Percentiles rank a stretch among this genome's conserved stretches.
Conservation (phyloP, 176 grass and related monocot genomes). For the Phragmites australis region DNA sequence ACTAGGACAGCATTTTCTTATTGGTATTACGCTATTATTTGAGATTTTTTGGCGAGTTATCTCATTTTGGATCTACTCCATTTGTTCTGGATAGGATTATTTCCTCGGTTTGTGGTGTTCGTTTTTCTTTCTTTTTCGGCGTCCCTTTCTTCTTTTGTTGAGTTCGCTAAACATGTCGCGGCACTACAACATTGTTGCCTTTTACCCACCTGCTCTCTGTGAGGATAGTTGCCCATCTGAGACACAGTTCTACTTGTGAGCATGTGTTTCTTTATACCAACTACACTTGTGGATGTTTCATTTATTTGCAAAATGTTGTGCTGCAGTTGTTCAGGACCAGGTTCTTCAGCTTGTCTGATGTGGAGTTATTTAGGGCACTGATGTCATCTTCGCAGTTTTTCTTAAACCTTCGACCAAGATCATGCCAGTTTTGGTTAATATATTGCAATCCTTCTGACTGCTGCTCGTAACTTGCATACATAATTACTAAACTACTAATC, state of each 20-base stretch:
- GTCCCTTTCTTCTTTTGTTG: conserved; percentile 30
- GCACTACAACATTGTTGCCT: background rate
- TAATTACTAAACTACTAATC: background rate
- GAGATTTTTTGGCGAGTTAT: background rate
- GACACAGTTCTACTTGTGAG: background rate
- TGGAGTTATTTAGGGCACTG: conserved; percentile 18
- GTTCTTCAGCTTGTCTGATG: conserved; percentile 22
- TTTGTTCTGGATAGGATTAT: background rate
- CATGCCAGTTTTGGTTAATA: conserved; percentile 24
- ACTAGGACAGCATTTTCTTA: background rate
- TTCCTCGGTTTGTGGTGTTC: background rate
- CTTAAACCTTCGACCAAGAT: background rate
- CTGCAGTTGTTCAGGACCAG: conserved; percentile 21
- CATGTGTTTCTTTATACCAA: background rate
- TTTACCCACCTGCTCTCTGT: background rate
- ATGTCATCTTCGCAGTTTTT: conserved; percentile 10
- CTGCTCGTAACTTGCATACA: background rate
- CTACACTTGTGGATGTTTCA: conserved; percentile 14
- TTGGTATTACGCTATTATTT: no score
- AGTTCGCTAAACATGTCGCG: conserved; percentile 27
- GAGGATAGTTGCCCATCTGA: conserved; percentile 2
- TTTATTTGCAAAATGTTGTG: conserved; percentile 9
- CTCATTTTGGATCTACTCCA: conserved; percentile 3
- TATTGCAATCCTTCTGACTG: background rate
- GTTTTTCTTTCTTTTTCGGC: conserved; percentile 20